A percentile compares a stretch with the other conserved stretches of the same genome.
phyloP scores from a whole-genome alignment of 306 rosid species.

The Carpinus fangiana region DNA sequence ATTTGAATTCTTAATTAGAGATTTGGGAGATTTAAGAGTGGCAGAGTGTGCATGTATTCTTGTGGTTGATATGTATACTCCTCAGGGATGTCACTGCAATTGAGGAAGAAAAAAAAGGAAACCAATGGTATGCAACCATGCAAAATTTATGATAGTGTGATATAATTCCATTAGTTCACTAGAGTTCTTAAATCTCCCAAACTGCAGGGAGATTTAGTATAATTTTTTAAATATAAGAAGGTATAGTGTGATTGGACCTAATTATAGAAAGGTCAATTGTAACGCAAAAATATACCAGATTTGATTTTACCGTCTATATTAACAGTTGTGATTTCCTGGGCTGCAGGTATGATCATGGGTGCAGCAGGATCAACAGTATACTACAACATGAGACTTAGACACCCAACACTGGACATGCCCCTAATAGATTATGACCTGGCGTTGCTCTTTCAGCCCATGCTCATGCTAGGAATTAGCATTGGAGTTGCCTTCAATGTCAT shows the following conservation, averaged over 20 bases:
- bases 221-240: neutral
- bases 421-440: conserved; percentile 75
- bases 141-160: neutral
- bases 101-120: neutral
- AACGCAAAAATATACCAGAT: neutral
- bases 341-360: conserved; percentile 84
- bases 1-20: neutral
- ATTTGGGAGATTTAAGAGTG: neutral
- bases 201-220: neutral
- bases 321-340: conserved; percentile 3
- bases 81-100: neutral
- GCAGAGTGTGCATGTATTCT: neutral
- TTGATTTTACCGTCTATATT: neutral
- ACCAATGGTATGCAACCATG: neutral
- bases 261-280: neutral
- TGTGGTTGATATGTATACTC: neutral
- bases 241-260: neutral
- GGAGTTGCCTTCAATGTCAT: conserved; percentile 80
- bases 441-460: conserved; percentile 68
- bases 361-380: conserved; percentile 78
- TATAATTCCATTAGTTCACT: neutral
- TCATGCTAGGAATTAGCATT: conserved; percentile 84
- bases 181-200: neutral
- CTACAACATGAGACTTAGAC: conserved; percentile 67
- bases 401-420: conserved; percentile 74